Evolutionary conservation across 1,284 basidiomycete genomes (phyloP).

Genomic region (Fomitopsis palustris): DNA sequence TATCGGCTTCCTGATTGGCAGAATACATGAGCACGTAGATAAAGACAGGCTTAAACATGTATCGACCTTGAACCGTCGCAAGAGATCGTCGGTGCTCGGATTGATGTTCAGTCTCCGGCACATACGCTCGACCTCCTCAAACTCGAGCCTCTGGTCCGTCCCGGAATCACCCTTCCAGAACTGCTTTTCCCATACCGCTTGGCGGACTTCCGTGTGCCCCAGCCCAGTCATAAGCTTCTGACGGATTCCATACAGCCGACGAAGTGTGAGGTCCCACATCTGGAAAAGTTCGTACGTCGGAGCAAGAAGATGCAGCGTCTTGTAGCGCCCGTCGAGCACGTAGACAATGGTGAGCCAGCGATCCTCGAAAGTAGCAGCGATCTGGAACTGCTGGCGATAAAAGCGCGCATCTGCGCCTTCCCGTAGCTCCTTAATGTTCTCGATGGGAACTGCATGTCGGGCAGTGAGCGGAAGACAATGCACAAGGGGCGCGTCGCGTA

Average conservation of each 20-base stretch:
- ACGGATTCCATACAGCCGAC: slow-evolving; percentile 56
- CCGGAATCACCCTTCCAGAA: slow-evolving; percentile 66
- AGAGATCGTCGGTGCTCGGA: slow-evolving; percentile 58
- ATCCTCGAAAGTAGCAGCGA: slow-evolving; percentile 55
- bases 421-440: slow-evolving; percentile 90
- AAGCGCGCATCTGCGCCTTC: slow-evolving; percentile 74
- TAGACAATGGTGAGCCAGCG: slow-evolving; percentile 82
- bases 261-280: slow-evolving; percentile 65
- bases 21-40: background rate
- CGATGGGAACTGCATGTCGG: slow-evolving; percentile 71
- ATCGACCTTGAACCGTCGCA: slow-evolving; percentile 63
- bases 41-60: background rate
- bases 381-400: slow-evolving; percentile 76
- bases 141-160: slow-evolving; percentile 62
- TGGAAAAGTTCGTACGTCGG: slow-evolving; percentile 65
- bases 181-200: slow-evolving; percentile 78
- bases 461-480: background rate
- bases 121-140: slow-evolving; percentile 73
- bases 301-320: slow-evolving; percentile 89
- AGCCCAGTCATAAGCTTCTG: slow-evolving; percentile 67
- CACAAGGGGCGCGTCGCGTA: slow-evolving; percentile 38
- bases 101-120: slow-evolving; percentile 78
- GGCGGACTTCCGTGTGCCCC: slow-evolving; percentile 60
- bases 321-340: slow-evolving; percentile 78
- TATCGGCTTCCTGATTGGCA: slow-evolving; percentile 62